Base-by-base conservation (phyloP, 2,329 filamentous ascomycete genomes). In the Alternaria sp. region DNA sequence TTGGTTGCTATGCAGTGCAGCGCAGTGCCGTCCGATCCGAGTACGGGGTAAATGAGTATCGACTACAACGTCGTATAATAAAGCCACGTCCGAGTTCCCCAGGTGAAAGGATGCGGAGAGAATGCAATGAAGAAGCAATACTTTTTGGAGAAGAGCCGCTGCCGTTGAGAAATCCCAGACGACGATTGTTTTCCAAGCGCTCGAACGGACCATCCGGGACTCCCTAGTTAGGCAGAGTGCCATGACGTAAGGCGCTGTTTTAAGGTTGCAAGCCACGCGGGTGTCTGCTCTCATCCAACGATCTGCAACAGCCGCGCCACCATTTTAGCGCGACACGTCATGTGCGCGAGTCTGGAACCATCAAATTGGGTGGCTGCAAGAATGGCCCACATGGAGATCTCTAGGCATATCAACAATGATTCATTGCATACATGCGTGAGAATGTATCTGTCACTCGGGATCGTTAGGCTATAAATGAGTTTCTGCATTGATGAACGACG, bases 221-320 rank as follows among this genome's bases (percentile, higher is more conserved):
- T 59, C 44, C 55, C 59, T 50, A 57, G 47, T 45, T 40, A 36
- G 43, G 54, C 36, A 45, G 46, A 26, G 12, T 36, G 47, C 40
- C 12, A 64, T 70, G 73, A 75, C 71, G 70, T 72, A 69, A 68
- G 65, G 25, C 17, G 51, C 60, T 59, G 57, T 64, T 69, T 62
- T 59, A 36, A 66, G 62, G 57, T 64, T 68, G 59, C 57, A 15
- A 65, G 62, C 64, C 57, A 64, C 51, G 56, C 52, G 44, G 52
- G 52, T 58, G 45, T 62, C 32, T 43, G 23, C 17, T 36, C 40
- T n/a, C 49, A 59, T 56, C 66, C 69, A 69, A 66, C 62, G 60
- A 71, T 67, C 56, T 51, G 54, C 64, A 40, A 19, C 40, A 65
- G 62, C 49, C 59, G 59, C 64, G 61, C 60, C 54, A 59, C 61